Base-by-base conservation (phyloP, 306 rosid species). In the Vigna trinervia region DNA sequence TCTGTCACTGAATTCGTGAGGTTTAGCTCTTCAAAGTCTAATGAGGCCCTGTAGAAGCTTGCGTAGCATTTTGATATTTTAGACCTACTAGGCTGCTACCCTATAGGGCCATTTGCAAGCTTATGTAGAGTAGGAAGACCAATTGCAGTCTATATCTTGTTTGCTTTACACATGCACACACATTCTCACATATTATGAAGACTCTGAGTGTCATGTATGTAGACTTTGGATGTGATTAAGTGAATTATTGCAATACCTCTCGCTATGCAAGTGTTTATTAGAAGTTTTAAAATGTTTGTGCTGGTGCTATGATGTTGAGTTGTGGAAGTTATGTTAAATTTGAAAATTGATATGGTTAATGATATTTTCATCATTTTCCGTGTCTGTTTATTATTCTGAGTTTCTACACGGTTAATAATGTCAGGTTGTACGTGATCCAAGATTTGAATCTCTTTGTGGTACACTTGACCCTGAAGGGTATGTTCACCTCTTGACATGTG, bases 371-470 rank as follows among this genome's bases (percentile, higher is more conserved):
- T 77, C 41, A 32, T 77, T 74, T 51, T 54, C 34, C 53, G 22
- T 52, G 38, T 63, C 12, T 69, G 14, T 19, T 45, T 52, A 46
- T 66, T 76, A 47, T 80, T 75, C 45, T 73, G 28, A 78, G 34
- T n/a, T 32, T 60, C 43, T 66, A 38, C 65, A 14, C 39, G 48
- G 65, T 80, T 69, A 72, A 26, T 54, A 51, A 45, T 83, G 73
- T 75, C 86, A 95, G 91, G 90, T 89, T 66, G 75, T 80, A 45
- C 88, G 93, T 0, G 96, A 95, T 81, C 99, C 96, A 7, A 88
- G 94, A 26, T 95, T 90, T 69, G 99, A 95, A 80, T 85, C 98
- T 76, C 83, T 92, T 39, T 82, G 90, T 74, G 97, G 96, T 20
- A 74, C 22, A 9, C 80, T 86, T 19, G 89, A 92, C 69, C 10